A percentile compares a stretch with the other conserved stretches of the same genome.
These are phyloP conservation scores for Trypethelium eluteriae DNA, from an alignment of 495 filamentous ascomycete species.

Conservation along the genomic window DNA sequence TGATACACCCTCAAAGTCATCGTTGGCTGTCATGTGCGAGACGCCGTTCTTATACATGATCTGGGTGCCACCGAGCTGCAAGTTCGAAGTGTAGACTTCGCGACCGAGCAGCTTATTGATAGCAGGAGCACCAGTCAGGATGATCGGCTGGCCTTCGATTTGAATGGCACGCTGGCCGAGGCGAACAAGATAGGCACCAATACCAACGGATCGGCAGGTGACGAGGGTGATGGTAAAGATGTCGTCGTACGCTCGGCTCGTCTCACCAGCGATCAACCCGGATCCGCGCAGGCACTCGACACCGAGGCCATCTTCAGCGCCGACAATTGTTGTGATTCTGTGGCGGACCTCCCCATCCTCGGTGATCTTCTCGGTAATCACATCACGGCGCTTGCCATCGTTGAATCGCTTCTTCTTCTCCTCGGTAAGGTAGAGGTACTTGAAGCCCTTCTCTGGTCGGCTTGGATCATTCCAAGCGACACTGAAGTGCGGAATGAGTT, in stretches of 20 bases:
- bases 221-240: conserved; percentile 98
- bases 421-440: conserved; percentile 92
- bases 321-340: conserved; percentile 90
- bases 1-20: conserved; percentile 95
- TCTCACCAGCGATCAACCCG: conserved; percentile 95
- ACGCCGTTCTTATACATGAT: conserved; percentile 99
- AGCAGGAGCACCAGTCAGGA: conserved; percentile 92
- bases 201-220: conserved; percentile 86
- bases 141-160: conserved; percentile 98
- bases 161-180: conserved; percentile 97
- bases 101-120: conserved; percentile 97
- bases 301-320: conserved; percentile 90
- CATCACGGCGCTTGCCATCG: conserved; percentile 67
- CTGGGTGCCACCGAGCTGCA: conserved; percentile 97
- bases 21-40: conserved; percentile 94
- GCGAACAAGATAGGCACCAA: conserved; percentile 96
- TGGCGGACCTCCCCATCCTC: conserved; percentile 87
- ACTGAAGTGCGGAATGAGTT: conserved; percentile 91
- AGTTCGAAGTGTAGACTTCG: conserved; percentile 97
- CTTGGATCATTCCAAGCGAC: conserved; percentile 87
- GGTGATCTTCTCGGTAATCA: conserved; percentile 77
- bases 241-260: conserved; percentile 93
- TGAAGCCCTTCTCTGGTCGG: conserved; percentile 87
- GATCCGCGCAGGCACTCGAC: conserved; percentile 96
- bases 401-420: conserved; percentile 83